Percentiles rank a stretch among this genome's conserved stretches.
Conservation (phyloP, 2,329 filamentous ascomycete genomes). For the Pseudogymnoascus destructans region DNA sequence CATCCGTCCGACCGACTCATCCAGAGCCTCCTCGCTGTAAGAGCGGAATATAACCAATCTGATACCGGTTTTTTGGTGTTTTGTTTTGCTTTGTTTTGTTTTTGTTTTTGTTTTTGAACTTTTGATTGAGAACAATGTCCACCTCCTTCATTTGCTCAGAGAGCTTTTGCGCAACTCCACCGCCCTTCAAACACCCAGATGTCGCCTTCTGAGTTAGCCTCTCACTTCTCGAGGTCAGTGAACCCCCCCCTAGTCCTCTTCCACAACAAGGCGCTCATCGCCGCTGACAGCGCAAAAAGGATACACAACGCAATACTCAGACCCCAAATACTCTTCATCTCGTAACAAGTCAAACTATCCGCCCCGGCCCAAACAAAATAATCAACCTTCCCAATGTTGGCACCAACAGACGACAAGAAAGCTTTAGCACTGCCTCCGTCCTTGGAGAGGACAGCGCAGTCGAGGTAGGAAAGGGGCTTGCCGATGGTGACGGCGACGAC, state of each 20-base stretch:
- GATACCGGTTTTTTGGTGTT: not conserved
- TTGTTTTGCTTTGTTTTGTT: not conserved
- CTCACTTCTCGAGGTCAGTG: constrained; percentile 34
- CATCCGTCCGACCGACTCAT: not conserved
- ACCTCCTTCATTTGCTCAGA: not conserved
- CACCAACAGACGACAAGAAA: constrained; percentile 33
- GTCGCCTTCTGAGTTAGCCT: too few species aligned
- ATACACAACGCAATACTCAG: constrained; percentile 67
- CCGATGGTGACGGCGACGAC: constrained; percentile 67
- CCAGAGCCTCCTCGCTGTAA: not conserved
- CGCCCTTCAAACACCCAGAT: not conserved
- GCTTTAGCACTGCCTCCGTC: constrained; percentile 30
- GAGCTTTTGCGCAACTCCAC: not conserved
- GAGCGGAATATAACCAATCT: not conserved
- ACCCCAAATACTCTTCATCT: constrained; percentile 82
- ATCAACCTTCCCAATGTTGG: constrained; percentile 31
- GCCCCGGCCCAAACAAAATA: constrained; percentile 38
- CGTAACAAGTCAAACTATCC: constrained; percentile 55
- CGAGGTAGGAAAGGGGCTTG: constrained; percentile 64
- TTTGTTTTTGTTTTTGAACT: not conserved
- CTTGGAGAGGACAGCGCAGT: constrained; percentile 43
- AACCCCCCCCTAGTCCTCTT: constrained; percentile 19
- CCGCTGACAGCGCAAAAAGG: constrained; percentile 50
- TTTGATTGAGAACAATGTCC: not conserved
- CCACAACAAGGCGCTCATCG: constrained; percentile 49